Percentiles rank a stretch among this genome's conserved stretches.
Conservation (phyloP, 176 grass and related monocot species). For the Triticum timopheevii region DNA sequence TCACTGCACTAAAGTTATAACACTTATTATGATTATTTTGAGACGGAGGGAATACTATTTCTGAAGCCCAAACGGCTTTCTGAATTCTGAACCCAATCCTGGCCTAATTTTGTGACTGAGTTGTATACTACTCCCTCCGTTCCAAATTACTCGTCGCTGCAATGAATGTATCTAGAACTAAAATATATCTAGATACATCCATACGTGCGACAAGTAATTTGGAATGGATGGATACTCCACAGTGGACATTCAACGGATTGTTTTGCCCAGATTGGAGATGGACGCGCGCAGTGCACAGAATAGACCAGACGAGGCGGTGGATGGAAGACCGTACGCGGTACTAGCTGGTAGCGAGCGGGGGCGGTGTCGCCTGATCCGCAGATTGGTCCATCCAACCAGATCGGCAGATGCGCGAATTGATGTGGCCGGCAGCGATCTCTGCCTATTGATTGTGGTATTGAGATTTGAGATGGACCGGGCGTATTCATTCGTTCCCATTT, state of each 20-base stretch:
- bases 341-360: background rate
- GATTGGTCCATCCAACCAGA: slow-evolving; percentile 29
- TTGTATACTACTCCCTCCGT: no score
- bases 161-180: no score
- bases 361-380: background rate
- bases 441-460: background rate
- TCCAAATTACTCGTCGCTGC: no score
- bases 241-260: background rate
- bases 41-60: no score
- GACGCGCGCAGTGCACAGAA: background rate
- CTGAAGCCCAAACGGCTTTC: background rate
- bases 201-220: no score
- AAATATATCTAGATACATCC: no score
- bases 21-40: no score
- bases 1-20: no score
- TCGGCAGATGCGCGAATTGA: background rate
- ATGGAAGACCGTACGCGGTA: background rate
- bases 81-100: background rate
- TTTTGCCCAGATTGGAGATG: background rate
- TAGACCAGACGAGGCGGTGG: background rate
- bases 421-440: background rate
- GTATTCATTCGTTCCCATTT: no score
- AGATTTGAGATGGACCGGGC: background rate
- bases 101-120: background rate
- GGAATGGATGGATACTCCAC: no score